A percentile compares a stretch with the other conserved stretches of the same genome.
phyloP scores from a whole-genome alignment of 306 rosid species.

The Inga laurina region DNA sequence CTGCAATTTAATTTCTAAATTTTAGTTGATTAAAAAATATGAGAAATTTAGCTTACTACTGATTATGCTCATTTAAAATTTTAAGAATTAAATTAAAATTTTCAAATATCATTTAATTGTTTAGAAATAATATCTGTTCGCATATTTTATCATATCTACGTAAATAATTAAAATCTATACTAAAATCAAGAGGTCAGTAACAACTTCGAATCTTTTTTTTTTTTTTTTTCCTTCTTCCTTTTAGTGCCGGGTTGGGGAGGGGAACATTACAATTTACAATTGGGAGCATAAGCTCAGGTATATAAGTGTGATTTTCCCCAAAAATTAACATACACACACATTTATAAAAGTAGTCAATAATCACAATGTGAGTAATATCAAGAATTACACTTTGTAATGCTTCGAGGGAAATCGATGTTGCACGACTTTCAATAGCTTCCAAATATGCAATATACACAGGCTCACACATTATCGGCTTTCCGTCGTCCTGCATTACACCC shows the following conservation, averaged over 20 bases:
- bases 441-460: conserved; percentile 34
- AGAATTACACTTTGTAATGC: conserved; percentile 1
- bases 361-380: neutral
- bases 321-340: neutral
- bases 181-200: neutral
- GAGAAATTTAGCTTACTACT: too few relatives aligned
- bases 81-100: too few relatives aligned
- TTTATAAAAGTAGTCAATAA: conserved; percentile 14
- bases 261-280: too few relatives aligned
- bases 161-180: too few relatives aligned
- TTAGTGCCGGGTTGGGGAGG: neutral
- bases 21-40: too few relatives aligned
- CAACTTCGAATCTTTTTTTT: neutral
- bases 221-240: too few relatives aligned
- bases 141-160: too few relatives aligned
- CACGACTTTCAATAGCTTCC: conserved; percentile 35
- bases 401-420: conserved; percentile 7
- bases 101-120: too few relatives aligned
- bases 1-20: too few relatives aligned
- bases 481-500: conserved; percentile 26
- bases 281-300: neutral
- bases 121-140: too few relatives aligned
- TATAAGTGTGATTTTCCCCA: neutral
- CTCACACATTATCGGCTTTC: conserved; percentile 28
- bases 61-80: too few relatives aligned